Evolutionary conservation across 805 yeast species (phyloP), one percentile per base, ranked within the genome.

Genomic region (Myxozyma mucilagina): DNA sequence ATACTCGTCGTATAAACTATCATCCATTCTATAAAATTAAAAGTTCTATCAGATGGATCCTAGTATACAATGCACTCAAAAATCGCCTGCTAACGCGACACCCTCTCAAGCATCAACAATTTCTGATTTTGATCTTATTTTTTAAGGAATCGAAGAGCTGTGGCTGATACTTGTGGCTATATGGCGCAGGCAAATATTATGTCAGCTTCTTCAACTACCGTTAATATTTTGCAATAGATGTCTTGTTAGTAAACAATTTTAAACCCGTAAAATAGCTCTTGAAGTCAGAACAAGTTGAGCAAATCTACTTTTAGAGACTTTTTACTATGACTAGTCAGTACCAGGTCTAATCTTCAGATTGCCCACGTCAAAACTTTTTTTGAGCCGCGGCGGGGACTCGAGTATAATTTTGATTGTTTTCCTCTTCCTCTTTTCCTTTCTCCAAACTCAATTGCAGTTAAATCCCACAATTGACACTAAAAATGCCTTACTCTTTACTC

Each of bases 1-100:
- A 49, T 67, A 80, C 80, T 90, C 97, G 73, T 90, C 97, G 73
- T 87, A 90, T 32, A 84, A 70, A 62, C 84, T 88, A 24, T 84
- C 87, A 68, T 83, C 88, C 69, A 75, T 78, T 29, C 18, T 10
- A 41, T 41, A 41, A 38, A 41, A n/a, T 3, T 20, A 41, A 41
- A 24, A 24, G 2, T 24, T 24, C 29, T 24, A 24, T 24, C 29
- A 24, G 29, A 24, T 4, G 4, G 29, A 2, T 24, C 4, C 4
- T 24, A 24, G 29, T 24, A 24, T 24, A 24, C 4, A 24, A 24
- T 24, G 29, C 29, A 24, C 2, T 24, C 4, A 24, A 24, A 24
- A 24, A 24, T 24, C 29, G 29, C 29, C 29, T 24, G 29, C 29
- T 24, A 24, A 24, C 29, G 29, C 29, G 29, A 24, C 29, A 41